These are phyloP conservation scores for Botryotinia convoluta DNA, from an alignment of 2,329 filamentous ascomycete species.

Conservation along the genomic window DNA sequence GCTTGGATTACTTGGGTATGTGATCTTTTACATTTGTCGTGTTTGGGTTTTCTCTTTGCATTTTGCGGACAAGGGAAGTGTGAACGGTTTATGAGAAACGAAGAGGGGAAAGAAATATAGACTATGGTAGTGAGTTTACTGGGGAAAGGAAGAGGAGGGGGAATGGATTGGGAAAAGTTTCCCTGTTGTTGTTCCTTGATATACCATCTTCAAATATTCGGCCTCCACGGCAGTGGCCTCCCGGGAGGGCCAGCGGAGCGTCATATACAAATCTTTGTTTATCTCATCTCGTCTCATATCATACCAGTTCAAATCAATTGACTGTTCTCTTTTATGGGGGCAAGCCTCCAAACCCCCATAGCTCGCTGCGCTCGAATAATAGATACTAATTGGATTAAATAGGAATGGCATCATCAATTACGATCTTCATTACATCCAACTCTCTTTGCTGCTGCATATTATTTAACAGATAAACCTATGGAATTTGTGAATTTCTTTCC, in stretches of 20 bases:
- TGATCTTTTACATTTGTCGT: slow-evolving; percentile 20
- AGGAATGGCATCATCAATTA: slow-evolving; percentile 92
- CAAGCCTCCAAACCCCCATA: not conserved
- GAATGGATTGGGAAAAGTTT: not conserved
- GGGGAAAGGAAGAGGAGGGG: too few relatives aligned
- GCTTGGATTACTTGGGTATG: slow-evolving; percentile 96
- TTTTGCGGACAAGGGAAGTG: not conserved
- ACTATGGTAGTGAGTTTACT: not conserved
- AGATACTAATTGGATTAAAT: slow-evolving; percentile 11
- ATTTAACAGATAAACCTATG: slow-evolving; percentile 56
- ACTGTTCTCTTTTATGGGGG: not conserved
- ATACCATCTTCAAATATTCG: not conserved
- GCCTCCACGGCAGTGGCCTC: slow-evolving; percentile 12
- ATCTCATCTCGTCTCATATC: not conserved
- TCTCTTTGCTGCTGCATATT: slow-evolving; percentile 77
- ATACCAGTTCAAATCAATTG: not conserved
- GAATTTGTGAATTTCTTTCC: slow-evolving; percentile 52
- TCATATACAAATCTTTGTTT: not conserved
- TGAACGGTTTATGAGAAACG: not conserved
- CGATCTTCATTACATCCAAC: slow-evolving; percentile 89
- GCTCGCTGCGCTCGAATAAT: slow-evolving; percentile 19
- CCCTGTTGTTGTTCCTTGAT: not conserved
- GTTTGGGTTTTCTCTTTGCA: not conserved
- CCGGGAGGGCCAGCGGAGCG: slow-evolving; percentile 10
- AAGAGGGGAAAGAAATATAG: not conserved